A percentile compares a stretch with the other conserved stretches of the same genome.
phyloP scores from a whole-genome alignment of 148 eudicot species.

The Spergularia marina region DNA sequence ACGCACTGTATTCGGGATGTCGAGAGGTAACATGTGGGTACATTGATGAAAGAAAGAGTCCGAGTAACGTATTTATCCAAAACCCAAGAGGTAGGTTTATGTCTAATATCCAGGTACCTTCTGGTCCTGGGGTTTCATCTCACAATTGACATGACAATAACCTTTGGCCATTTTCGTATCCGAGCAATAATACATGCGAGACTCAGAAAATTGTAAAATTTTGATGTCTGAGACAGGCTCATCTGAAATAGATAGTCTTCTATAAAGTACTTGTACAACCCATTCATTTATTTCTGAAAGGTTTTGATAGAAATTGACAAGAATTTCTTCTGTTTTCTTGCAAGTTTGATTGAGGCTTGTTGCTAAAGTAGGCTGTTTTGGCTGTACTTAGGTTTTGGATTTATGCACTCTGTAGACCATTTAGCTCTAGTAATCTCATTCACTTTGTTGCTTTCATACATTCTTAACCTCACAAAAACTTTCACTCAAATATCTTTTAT shows the following conservation, averaged over 20 bases:
- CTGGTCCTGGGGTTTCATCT: neutral
- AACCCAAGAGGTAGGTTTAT: neutral
- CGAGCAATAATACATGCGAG: constrained; percentile 4
- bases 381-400: constrained; percentile 3
- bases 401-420: constrained; percentile 9
- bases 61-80: neutral
- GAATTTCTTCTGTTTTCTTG: neutral
- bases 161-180: constrained; percentile 11
- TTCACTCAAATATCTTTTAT: constrained; percentile 8
- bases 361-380: constrained; percentile 5
- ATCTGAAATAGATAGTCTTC: constrained; percentile 1
- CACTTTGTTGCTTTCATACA: constrained; percentile 18
- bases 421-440: constrained; percentile 2
- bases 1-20: neutral
- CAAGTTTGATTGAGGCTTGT: neutral
- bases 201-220: constrained; percentile 1
- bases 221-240: constrained; percentile 13
- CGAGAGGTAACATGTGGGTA: neutral
- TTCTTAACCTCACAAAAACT: constrained; percentile 18
- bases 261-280: constrained; percentile 8
- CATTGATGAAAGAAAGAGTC: neutral
- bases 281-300: constrained; percentile 6
- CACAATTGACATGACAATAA: constrained; percentile 4
- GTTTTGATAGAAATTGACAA: constrained; percentile 13
- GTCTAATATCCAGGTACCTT: neutral